These are phyloP conservation scores for Chlorella sp. DNA, from an alignment of 139 green algal genomes.

Conservation along the genomic window DNA sequence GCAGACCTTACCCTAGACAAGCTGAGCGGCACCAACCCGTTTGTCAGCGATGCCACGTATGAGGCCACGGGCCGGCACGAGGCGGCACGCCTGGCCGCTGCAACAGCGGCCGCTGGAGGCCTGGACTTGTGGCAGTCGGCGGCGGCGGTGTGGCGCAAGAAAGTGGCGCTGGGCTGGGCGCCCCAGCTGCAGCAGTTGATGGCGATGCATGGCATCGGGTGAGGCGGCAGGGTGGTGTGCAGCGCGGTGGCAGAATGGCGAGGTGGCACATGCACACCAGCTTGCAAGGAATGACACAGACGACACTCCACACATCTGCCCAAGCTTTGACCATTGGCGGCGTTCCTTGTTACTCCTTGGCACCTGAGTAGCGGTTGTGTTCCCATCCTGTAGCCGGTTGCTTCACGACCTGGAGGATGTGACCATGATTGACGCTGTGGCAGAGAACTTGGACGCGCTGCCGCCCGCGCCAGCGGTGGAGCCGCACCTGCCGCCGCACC, in stretches of 20 bases:
- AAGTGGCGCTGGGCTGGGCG: conserved; percentile 9
- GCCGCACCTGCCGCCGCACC: too few species aligned
- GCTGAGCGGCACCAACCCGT: too few species aligned
- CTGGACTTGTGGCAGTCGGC: neutral
- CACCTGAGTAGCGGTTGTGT: neutral
- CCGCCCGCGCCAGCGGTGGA: neutral
- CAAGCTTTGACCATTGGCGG: too few species aligned
- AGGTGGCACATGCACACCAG: neutral
- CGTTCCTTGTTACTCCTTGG: neutral
- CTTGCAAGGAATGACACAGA: too few species aligned
- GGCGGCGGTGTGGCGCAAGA: conserved; percentile 9
- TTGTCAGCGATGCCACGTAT: too few species aligned
- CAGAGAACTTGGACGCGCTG: neutral
- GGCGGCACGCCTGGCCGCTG: too few species aligned
- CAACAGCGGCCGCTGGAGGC: neutral
- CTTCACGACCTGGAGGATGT: neutral
- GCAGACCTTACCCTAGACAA: too few species aligned
- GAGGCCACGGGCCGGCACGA: too few species aligned
- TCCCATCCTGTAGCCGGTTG: neutral
- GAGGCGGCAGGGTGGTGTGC: neutral
- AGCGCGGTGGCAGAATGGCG: too few species aligned
- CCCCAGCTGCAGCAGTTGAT: neutral
- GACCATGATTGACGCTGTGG: neutral
- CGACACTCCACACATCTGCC: too few species aligned
- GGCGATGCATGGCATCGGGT: neutral